Percentiles rank a stretch among this genome's conserved stretches.
phyloP scores from a whole-genome alignment of 768 basidiomycete genomes.

The Lactarius pseudohatsudake region DNA sequence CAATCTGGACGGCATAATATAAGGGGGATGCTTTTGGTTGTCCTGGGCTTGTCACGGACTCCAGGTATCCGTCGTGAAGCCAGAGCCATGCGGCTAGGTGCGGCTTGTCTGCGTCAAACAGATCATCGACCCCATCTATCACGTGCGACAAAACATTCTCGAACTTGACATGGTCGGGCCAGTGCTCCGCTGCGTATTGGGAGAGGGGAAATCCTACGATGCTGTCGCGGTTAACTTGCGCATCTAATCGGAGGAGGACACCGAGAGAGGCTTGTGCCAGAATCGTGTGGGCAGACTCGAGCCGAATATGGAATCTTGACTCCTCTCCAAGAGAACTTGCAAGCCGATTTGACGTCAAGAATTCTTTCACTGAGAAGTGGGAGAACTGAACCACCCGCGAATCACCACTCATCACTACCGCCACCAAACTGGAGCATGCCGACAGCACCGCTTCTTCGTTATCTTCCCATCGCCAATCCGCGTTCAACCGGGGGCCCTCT shows the following conservation, averaged over 20 bases:
- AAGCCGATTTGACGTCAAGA: not conserved
- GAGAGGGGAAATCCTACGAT: not conserved
- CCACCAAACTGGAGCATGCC: too few relatives aligned
- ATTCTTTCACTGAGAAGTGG: not conserved
- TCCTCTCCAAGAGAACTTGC: not conserved
- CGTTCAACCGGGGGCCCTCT: too few relatives aligned
- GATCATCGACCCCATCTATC: not conserved
- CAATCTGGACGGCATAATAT: not conserved
- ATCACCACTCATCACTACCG: too few relatives aligned
- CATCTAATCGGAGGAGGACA: not conserved
- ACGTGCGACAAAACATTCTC: not conserved
- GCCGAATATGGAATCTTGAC: not conserved
- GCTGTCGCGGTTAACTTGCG: not conserved
- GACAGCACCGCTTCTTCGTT: too few relatives aligned
- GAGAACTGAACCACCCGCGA: too few relatives aligned
- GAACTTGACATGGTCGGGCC: not conserved
- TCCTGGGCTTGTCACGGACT: not conserved
- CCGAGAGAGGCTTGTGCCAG: not conserved
- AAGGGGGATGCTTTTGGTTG: not conserved
- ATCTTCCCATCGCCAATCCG: too few relatives aligned
- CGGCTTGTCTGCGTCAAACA: not conserved
- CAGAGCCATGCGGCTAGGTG: not conserved
- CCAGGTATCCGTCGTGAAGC: not conserved
- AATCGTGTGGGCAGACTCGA: not conserved
- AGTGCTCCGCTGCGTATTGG: not conserved